phyloP scores from a whole-genome alignment of 1,139 yeast genomes.

The Pichia sp. region DNA sequence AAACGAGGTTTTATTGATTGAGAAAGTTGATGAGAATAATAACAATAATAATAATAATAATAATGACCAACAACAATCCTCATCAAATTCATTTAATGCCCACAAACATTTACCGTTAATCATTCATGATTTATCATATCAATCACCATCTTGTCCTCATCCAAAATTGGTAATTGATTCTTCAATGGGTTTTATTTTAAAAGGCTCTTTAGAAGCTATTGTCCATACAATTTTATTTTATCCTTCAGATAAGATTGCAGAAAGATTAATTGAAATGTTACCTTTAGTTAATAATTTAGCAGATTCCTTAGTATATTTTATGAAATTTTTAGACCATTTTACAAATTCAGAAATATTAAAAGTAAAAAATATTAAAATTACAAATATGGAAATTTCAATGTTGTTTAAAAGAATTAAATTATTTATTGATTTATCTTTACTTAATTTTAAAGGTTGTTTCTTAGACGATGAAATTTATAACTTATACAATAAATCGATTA shows the following conservation, averaged over 20 bases:
- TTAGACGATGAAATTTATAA: slow-evolving; percentile 44
- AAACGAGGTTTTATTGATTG: neutral
- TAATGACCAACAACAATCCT: neutral
- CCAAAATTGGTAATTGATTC: slow-evolving; percentile 60
- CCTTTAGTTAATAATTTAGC: slow-evolving; percentile 65
- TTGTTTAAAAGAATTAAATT: slow-evolving; percentile 41
- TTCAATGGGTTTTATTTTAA: slow-evolving; percentile 36
- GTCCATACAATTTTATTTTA: slow-evolving; percentile 67
- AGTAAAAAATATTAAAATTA: slow-evolving; percentile 6
- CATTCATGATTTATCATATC: slow-evolving; percentile 24
- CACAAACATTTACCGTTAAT: slow-evolving; percentile 9
- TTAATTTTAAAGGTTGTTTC: slow-evolving; percentile 48
- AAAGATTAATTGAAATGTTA: slow-evolving; percentile 42
- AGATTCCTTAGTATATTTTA: slow-evolving; percentile 42
- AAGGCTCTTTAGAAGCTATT: slow-evolving; percentile 61
- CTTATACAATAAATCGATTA: slow-evolving; percentile 38
- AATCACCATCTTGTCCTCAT: slow-evolving; percentile 49
- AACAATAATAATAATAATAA: neutral
- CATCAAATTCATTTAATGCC: neutral
- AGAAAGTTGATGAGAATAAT: neutral
- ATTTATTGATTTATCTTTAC: slow-evolving; percentile 41
- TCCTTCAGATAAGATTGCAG: slow-evolving; percentile 25
- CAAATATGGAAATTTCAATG: slow-evolving; percentile 9
- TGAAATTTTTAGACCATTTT: slow-evolving; percentile 20
- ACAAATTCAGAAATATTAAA: slow-evolving; percentile 4